These are phyloP conservation scores for Lasiodiplodia hormozganensis DNA, from an alignment of 2,329 filamentous ascomycete species.

Conservation along the genomic window DNA sequence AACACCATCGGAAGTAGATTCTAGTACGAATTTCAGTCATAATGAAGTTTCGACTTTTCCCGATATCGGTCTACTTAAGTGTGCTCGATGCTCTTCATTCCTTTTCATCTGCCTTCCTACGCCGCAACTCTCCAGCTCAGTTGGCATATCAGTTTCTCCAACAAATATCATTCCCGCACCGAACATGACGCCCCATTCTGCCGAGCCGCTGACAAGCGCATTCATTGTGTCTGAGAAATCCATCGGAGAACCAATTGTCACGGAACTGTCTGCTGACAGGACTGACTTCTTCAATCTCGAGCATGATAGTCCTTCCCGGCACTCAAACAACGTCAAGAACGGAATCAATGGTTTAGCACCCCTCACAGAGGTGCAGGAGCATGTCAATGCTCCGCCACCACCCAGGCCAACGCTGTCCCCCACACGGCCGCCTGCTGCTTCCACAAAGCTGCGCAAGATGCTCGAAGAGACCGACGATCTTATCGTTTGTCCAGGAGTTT, in stretches of 20 bases:
- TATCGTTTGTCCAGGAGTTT: conserved; percentile 69
- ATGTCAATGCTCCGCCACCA: not conserved
- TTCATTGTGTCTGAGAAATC: not conserved
- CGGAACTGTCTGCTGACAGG: not conserved
- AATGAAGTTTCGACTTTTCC: conserved; percentile 6
- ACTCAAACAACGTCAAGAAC: not conserved
- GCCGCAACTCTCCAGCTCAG: too few species aligned
- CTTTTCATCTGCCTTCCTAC: not conserved
- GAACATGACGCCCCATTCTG: not conserved
- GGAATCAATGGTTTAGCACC: not conserved
- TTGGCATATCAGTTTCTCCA: not conserved
- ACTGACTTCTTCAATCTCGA: not conserved
- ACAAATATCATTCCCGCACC: not conserved
- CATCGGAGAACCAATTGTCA: not conserved
- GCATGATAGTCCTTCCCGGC: not conserved
- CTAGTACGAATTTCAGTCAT: not conserved
- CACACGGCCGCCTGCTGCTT: not conserved
- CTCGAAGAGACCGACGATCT: conserved; percentile 42
- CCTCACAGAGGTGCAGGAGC: not conserved
- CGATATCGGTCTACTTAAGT: conserved; percentile 3
- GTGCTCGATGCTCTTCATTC: not conserved
- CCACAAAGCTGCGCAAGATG: conserved; percentile 37
- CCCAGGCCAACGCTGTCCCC: not conserved
- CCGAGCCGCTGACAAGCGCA: not conserved
- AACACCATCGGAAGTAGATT: not conserved